These are phyloP conservation scores for Inga oerstediana DNA, from an alignment of 306 rosid genomes.

Conservation along the genomic window DNA sequence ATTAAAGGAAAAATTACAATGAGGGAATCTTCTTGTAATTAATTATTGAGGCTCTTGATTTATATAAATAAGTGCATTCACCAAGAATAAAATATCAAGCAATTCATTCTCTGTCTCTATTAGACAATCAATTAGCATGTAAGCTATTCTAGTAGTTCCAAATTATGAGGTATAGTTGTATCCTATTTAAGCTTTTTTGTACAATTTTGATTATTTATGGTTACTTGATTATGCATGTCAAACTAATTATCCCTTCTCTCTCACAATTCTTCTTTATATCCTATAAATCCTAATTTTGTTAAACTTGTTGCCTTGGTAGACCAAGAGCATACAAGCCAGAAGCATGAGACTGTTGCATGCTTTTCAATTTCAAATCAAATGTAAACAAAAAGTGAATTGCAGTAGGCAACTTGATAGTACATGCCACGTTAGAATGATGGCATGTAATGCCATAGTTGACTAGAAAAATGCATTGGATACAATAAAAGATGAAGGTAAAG, in stretches of 20 bases:
- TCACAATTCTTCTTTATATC: neutral
- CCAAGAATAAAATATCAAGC: neutral
- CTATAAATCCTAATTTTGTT: neutral
- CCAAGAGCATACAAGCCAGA: slow-evolving; percentile 96
- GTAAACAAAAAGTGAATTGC: too few relatives aligned
- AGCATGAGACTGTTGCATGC: slow-evolving; percentile 97
- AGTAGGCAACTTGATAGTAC: too few relatives aligned
- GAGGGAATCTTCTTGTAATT: neutral
- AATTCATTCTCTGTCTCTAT: neutral
- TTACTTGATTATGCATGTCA: slow-evolving; percentile 1
- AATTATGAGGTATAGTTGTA: neutral
- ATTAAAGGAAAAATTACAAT: neutral
- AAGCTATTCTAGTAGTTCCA: neutral
- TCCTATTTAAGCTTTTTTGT: neutral
- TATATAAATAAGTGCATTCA: neutral
- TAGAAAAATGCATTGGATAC: too few relatives aligned
- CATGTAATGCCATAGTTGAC: too few relatives aligned
- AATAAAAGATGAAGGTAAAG: too few relatives aligned
- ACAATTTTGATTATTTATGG: neutral
- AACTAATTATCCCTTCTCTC: slow-evolving; percentile 1
- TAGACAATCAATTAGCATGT: neutral
- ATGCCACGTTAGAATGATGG: too few relatives aligned
- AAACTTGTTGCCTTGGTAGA: slow-evolving; percentile 52
- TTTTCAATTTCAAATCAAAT: too few relatives aligned
- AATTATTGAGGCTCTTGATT: neutral